These are phyloP conservation scores for Amylostereum areolatum DNA, from an alignment of 1,284 basidiomycete species.

Conservation along the genomic window DNA sequence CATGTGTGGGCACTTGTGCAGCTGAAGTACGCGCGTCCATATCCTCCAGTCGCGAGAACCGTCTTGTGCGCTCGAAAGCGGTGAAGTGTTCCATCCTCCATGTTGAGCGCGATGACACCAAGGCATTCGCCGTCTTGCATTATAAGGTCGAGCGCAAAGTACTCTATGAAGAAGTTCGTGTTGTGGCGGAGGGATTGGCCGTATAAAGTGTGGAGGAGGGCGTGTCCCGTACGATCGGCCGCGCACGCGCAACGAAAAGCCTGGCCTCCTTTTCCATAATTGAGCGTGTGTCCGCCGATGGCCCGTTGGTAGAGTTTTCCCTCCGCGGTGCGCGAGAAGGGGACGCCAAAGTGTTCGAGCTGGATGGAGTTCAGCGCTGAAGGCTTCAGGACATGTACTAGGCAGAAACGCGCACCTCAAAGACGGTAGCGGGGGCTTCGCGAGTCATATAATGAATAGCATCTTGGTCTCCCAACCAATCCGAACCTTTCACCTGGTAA, in stretches of 20 bases:
- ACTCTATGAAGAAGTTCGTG: slow-evolving; percentile 99
- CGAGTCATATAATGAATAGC: slow-evolving; percentile 99
- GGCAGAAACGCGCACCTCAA: slow-evolving; percentile 61
- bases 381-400: neutral
- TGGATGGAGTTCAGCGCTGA: slow-evolving; percentile 36
- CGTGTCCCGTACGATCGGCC: slow-evolving; percentile 99
- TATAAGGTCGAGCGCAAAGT: slow-evolving; percentile 98
- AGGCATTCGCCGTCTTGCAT: slow-evolving; percentile 99
- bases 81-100: slow-evolving; percentile 99
- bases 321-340: slow-evolving; percentile 97
- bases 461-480: slow-evolving; percentile 99
- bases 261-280: slow-evolving; percentile 98
- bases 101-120: slow-evolving; percentile 97
- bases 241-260: slow-evolving; percentile 99
- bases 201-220: slow-evolving; percentile 97
- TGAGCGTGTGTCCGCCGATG: slow-evolving; percentile 97
- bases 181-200: slow-evolving; percentile 99
- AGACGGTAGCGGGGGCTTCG: slow-evolving; percentile 90
- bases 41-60: slow-evolving; percentile 96
- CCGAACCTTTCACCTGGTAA: slow-evolving; percentile 98
- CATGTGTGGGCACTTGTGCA: slow-evolving; percentile 99
- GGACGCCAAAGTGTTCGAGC: slow-evolving; percentile 99
- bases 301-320: slow-evolving; percentile 99
- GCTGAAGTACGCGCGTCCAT: slow-evolving; percentile 98
- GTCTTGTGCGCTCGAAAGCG: slow-evolving; percentile 99